phyloP scores from a whole-genome alignment of 164 flowering plant species.

The Annona cherimola region DNA sequence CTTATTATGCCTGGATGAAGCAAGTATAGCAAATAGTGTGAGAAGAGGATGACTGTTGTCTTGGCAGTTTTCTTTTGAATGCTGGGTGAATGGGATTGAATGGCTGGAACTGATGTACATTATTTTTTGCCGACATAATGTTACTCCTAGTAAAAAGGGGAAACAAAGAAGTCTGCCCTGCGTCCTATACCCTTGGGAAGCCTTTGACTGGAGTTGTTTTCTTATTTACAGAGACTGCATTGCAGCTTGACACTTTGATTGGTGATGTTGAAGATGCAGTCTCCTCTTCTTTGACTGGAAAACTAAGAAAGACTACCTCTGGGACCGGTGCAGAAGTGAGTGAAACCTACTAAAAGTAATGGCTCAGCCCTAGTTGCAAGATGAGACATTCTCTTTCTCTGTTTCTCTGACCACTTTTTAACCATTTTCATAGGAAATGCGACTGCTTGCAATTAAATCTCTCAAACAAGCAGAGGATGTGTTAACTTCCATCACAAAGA shows the following conservation, averaged over 20 bases:
- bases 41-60: too few species aligned
- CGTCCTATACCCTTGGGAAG: neutral
- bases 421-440: conserved; percentile 44
- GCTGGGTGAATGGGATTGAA: neutral
- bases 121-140: too few species aligned
- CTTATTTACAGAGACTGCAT: conserved; percentile 63
- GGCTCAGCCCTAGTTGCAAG: conserved; percentile 3
- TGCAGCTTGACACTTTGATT: conserved; percentile 75
- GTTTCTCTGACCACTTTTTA: conserved; percentile 8
- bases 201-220: neutral
- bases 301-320: conserved; percentile 36
- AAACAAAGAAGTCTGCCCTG: too few species aligned
- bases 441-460: conserved; percentile 52
- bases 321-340: conserved; percentile 52
- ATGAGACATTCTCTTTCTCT: neutral
- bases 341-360: conserved; percentile 21
- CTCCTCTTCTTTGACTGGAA: conserved; percentile 56
- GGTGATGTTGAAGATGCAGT: conserved; percentile 97
- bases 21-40: too few species aligned
- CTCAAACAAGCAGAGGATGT: conserved; percentile 61
- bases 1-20: too few species aligned
- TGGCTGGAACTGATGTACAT: neutral
- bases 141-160: too few species aligned
- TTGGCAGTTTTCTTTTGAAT: neutral
- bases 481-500: conserved; percentile 47